These are phyloP conservation scores for Chrysoporthe cubensis DNA, from an alignment of 2,329 filamentous ascomycete species.

Conservation along the genomic window DNA sequence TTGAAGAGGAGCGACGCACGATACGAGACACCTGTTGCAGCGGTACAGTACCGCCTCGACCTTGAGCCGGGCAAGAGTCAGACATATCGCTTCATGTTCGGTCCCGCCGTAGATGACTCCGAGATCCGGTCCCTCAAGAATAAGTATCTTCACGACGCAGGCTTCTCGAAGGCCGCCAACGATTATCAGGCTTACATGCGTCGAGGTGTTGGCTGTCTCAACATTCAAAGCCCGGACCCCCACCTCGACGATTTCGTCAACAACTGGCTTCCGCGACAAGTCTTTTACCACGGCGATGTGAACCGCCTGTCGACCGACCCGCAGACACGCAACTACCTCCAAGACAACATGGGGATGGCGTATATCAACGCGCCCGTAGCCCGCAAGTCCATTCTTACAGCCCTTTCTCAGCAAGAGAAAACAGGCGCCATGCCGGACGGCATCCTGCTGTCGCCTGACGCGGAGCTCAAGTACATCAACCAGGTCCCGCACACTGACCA, in stretches of 20 bases:
- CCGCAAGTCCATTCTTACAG: conserved; percentile 52
- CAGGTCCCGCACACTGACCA: conserved; percentile 64
- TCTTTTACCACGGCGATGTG: conserved; percentile 63
- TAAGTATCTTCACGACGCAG: conserved; percentile 54
- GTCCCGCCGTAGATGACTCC: conserved; percentile 55
- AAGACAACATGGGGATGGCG: conserved; percentile 65
- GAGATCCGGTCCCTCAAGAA: conserved; percentile 51
- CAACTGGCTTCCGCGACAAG: conserved; percentile 61
- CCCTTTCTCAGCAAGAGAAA: conserved; percentile 56
- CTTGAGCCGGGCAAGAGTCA: conserved; percentile 45
- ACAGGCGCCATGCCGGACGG: conserved; percentile 63
- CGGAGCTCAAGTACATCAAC: conserved; percentile 64
- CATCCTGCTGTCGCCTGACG: conserved; percentile 56
- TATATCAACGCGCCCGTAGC: conserved; percentile 56
- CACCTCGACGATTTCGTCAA: conserved; percentile 62
- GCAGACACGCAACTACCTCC: conserved; percentile 62
- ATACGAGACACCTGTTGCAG: conserved; percentile 59
- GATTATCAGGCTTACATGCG: conserved; percentile 57
- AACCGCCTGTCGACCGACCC: conserved; percentile 63
- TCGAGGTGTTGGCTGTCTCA: conserved; percentile 53
- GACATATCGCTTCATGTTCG: conserved; percentile 59
- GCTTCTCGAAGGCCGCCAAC: conserved; percentile 48
- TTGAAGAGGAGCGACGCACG: conserved; percentile 53
- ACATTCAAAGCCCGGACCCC: conserved; percentile 58
- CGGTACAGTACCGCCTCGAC: conserved; percentile 54